phyloP scores from a whole-genome alignment of 768 basidiomycete genomes.

The Termitomyces sp. region DNA sequence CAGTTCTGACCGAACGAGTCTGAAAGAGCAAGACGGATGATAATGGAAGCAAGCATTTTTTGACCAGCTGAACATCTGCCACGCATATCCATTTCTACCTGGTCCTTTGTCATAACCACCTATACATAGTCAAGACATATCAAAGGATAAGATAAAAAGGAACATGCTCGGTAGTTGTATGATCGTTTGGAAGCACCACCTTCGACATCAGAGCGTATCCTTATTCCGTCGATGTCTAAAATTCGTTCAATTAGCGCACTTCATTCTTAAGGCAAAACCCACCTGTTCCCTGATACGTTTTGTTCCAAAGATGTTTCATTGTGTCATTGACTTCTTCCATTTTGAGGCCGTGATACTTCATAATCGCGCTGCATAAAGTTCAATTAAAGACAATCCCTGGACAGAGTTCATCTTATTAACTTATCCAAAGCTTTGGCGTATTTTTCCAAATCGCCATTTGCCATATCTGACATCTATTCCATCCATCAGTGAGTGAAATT shows the following conservation, averaged over 20 bases:
- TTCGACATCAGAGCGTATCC: conserved; percentile 90
- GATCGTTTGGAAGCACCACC: conserved; percentile 86
- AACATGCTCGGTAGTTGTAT: conserved; percentile 88
- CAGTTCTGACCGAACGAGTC: conserved; percentile 98
- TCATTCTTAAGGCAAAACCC: conserved; percentile 13
- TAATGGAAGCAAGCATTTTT: conserved; percentile 97
- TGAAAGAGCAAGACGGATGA: conserved; percentile 93
- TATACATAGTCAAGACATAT: conserved; percentile 23
- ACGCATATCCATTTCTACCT: conserved; percentile 99
- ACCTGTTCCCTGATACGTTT: conserved; percentile 99
- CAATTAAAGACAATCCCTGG: not conserved
- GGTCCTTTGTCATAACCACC: conserved; percentile 99
- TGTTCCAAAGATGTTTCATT: conserved; percentile 96
- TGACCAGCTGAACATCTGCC: conserved; percentile 98
- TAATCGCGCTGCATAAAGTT: conserved; percentile 71
- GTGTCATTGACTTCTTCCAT: conserved; percentile 99
- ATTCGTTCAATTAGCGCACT: not conserved
- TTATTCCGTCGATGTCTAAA: conserved; percentile 94
- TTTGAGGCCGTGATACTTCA: conserved; percentile 96
- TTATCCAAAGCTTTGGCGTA: conserved; percentile 96
- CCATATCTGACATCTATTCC: conserved; percentile 90
- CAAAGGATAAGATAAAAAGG: conserved; percentile 1
- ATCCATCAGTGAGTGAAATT: not conserved
- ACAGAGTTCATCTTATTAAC: conserved; percentile 36
- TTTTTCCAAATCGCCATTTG: conserved; percentile 95